These are phyloP conservation scores for Kodamaea ohmeri DNA, from an alignment of 1,139 yeast genomes.

Conservation along the genomic window DNA sequence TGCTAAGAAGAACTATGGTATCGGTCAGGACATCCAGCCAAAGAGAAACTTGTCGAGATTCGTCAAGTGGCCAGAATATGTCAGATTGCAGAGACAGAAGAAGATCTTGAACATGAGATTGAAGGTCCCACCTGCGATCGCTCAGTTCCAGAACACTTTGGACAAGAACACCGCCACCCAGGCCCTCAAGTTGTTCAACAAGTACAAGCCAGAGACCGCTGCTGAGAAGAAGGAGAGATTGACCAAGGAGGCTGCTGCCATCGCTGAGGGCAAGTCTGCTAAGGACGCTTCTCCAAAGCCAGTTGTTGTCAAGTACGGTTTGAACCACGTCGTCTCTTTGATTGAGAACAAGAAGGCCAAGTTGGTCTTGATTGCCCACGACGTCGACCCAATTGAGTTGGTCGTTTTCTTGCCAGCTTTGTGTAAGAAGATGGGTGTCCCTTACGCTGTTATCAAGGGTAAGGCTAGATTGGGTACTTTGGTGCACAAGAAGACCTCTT, in stretches of 20 bases:
- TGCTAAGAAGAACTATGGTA: conserved; percentile 91
- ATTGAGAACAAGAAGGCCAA: conserved; percentile 98
- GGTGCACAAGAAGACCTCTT: conserved; percentile 94
- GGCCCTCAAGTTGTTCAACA: conserved; percentile 94
- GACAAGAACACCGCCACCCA: conserved; percentile 99
- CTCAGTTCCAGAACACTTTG: conserved; percentile 92
- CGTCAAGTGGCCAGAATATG: conserved; percentile 98
- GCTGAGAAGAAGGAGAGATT: conserved; percentile 99
- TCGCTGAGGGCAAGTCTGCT: conserved; percentile 95
- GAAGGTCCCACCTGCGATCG: conserved; percentile 97
- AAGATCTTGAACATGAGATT: conserved; percentile 91
- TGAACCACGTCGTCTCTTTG: conserved; percentile 95
- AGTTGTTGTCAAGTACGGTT: conserved; percentile 93
- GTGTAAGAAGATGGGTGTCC: conserved; percentile 99
- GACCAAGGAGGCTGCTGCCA: conserved; percentile 97
- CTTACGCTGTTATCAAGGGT: conserved; percentile 97
- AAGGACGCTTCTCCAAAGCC: conserved; percentile 97
- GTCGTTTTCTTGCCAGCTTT: conserved; percentile 96
- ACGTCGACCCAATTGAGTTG: conserved; percentile 97
- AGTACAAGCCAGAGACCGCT: conserved; percentile 96
- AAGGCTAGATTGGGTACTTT: conserved; percentile 98
- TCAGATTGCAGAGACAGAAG: conserved; percentile 96
- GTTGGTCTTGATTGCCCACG: conserved; percentile 95
- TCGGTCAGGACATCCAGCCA: conserved; percentile 94
- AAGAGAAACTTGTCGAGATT: conserved; percentile 93